phyloP scores from a whole-genome alignment of 1,139 yeast species.

The Pichia inconspicua region DNA sequence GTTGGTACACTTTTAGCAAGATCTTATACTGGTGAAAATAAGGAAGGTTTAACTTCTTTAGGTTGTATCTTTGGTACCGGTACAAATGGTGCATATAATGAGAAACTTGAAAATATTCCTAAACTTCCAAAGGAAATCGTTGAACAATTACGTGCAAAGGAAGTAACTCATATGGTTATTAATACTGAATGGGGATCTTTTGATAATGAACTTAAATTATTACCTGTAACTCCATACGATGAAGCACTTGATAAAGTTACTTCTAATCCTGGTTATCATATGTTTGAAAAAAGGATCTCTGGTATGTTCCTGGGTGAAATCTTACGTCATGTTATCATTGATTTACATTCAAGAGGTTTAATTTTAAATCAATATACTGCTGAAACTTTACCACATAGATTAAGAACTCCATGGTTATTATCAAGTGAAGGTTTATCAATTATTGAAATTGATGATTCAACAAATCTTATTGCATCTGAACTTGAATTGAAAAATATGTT shows the following conservation, averaged over 20 bases:
- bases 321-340: constrained; percentile 62
- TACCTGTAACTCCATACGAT: constrained; percentile 77
- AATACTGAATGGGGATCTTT: constrained; percentile 98
- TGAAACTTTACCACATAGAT: constrained; percentile 55
- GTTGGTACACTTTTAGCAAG: constrained; percentile 88
- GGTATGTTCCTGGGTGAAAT: constrained; percentile 95
- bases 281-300: constrained; percentile 87
- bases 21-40: constrained; percentile 66
- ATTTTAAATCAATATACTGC: constrained; percentile 48
- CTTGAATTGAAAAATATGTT: constrained; percentile 54
- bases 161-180: constrained; percentile 69
- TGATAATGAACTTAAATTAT: constrained; percentile 63
- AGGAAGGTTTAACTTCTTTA: constrained; percentile 60
- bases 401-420: constrained; percentile 67
- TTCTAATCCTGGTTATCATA: constrained; percentile 78
- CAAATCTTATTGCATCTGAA: constrained; percentile 59
- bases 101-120: constrained; percentile 58
- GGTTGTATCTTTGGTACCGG: constrained; percentile 96
- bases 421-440: constrained; percentile 78
- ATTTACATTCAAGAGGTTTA: constrained; percentile 50
- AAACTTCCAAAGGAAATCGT: constrained; percentile 46
- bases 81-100: constrained; percentile 90
- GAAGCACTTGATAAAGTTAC: constrained; percentile 56
- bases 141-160: constrained; percentile 35
- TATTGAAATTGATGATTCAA: constrained; percentile 74